These are phyloP conservation scores for Gomphus sp. DNA, from an alignment of 1,284 basidiomycete genomes.

Conservation along the genomic window DNA sequence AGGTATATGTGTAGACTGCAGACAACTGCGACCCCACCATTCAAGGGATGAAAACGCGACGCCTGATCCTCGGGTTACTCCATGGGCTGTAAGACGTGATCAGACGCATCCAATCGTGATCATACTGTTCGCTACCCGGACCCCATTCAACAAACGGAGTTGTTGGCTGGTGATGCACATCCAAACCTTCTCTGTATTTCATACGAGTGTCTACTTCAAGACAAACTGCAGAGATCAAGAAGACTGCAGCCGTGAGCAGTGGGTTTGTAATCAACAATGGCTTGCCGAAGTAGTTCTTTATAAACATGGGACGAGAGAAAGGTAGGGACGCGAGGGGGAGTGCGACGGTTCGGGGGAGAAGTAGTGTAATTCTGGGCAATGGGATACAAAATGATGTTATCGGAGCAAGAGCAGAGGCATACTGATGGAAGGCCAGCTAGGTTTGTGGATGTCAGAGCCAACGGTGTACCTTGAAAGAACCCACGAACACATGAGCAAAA, in stretches of 20 bases:
- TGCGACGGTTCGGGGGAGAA: too few relatives aligned
- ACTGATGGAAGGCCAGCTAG: too few relatives aligned
- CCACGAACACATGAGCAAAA: neutral
- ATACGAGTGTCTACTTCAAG: neutral
- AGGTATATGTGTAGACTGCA: too few relatives aligned
- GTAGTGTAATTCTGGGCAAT: too few relatives aligned
- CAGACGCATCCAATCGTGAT: constrained; percentile 1
- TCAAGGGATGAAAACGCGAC: neutral
- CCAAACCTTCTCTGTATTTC: too few relatives aligned
- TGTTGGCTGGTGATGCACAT: neutral
- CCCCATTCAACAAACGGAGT: neutral
- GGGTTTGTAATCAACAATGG: neutral
- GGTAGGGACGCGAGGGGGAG: too few relatives aligned
- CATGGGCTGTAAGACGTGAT: neutral
- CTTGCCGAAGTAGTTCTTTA: neutral
- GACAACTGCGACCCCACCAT: too few relatives aligned
- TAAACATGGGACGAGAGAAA: neutral
- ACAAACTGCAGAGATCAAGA: neutral
- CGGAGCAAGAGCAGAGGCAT: too few relatives aligned
- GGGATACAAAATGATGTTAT: too few relatives aligned
- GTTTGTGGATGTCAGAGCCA: too few relatives aligned
- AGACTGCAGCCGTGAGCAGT: neutral
- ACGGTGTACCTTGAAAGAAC: constrained; percentile 5
- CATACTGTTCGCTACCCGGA: neutral
- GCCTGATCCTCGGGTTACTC: neutral